Evolutionary conservation across 75 land plant species (phyloP), one percentile per base, ranked within the genome.

Genomic region (Pinus albicaulis): DNA sequence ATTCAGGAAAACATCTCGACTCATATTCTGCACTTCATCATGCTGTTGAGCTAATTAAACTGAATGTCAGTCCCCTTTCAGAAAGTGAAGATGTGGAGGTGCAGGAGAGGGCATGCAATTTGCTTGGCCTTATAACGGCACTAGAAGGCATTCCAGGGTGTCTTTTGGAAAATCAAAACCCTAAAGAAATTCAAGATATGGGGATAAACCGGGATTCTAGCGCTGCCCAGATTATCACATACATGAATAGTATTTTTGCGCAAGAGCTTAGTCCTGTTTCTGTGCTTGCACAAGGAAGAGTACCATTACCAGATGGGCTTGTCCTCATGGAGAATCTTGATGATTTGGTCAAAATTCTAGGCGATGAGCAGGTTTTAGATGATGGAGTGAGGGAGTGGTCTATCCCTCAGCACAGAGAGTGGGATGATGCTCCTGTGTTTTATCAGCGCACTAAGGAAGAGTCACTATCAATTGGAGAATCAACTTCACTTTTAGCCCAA

Each of bases 241-340:
- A 82, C 6, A 76, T 90, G 73, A 24, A 61, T 16, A 77, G 63
- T 55, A 82, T 85, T 52, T 88, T 95, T 72, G 79, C 77, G 15
- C 69, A 82, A 52, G 95, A 92, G 60, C 86, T 94, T 69, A 91
- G 93, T 58, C 99, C 95, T 36, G 89, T 96, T 61, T 89, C 93
- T 14, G 69, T 60, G n/a, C 83, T 55, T 83, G 92, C 99, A 14
- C 99, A 97, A 79, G 88, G 84, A 58, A 87, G 86, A 71, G 87
- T 97, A 23, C 57, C 82, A 14, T 57, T 95, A 16, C 98, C 95
- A 26, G 89, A 94, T 17, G 98, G 92, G 17, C 77, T 95, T 57
- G 66, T 69, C 25, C 87, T 92, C 23, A 83, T 77, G 71, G 90
- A 94, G 34, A 87, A 89, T 74, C 91, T 97, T 57, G 75, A 78